These are phyloP conservation scores for Lactarius hatsudake DNA, from an alignment of 768 basidiomycete genomes.

Conservation along the genomic window DNA sequence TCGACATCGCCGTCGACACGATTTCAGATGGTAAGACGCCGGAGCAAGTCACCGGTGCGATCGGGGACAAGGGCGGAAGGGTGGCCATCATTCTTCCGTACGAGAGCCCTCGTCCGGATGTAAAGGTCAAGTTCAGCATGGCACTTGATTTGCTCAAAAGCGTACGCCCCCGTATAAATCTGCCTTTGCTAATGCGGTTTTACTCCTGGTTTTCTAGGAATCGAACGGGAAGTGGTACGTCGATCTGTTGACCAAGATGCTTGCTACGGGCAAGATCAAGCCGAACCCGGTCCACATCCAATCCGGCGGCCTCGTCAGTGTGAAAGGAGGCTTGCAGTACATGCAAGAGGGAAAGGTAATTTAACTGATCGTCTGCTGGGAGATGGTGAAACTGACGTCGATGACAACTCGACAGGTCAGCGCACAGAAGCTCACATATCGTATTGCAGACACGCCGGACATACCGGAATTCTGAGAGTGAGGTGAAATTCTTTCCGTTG, in stretches of 20 bases:
- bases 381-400: background rate
- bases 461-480: slow-evolving; percentile 13
- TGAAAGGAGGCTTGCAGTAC: slow-evolving; percentile 31
- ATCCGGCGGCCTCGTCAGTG: slow-evolving; percentile 30
- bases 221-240: slow-evolving; percentile 30
- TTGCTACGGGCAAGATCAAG: slow-evolving; percentile 29
- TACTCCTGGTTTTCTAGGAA: background rate
- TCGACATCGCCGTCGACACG: slow-evolving; percentile 29
- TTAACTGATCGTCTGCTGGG: background rate
- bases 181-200: background rate
- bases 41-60: slow-evolving; percentile 18
- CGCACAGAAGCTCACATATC: slow-evolving; percentile 35
- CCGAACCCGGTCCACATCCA: slow-evolving; percentile 31
- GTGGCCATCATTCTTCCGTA: slow-evolving; percentile 18
- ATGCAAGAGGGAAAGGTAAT: slow-evolving; percentile 33
- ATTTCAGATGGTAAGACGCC: slow-evolving; percentile 20
- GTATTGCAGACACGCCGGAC: slow-evolving; percentile 26
- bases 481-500: background rate
- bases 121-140: background rate
- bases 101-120: slow-evolving; percentile 7
- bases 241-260: slow-evolving; percentile 26
- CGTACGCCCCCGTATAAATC: background rate
- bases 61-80: slow-evolving; percentile 23
- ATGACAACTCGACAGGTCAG: slow-evolving; percentile 23
- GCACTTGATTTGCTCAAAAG: background rate